A percentile compares a stretch with the other conserved stretches of the same genome.
Conservation (phyloP, 164 flowering plant genomes). For the Magnolia kwangsiensis region DNA sequence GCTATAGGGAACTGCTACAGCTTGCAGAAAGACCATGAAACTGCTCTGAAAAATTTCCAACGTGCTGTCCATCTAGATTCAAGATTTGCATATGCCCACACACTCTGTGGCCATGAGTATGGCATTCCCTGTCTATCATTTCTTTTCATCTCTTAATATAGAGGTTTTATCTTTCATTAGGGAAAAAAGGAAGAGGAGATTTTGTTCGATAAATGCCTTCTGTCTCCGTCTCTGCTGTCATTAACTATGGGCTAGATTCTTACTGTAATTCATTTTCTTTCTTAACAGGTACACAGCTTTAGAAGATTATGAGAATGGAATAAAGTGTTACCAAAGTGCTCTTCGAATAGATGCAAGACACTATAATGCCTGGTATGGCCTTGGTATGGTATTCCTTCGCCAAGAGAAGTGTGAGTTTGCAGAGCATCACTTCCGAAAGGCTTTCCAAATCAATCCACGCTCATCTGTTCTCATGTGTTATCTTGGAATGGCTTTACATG, state of each 20-base stretch:
- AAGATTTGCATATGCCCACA: slow-evolving; percentile 90
- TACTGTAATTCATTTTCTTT: slow-evolving; percentile 6
- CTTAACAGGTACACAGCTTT: slow-evolving; percentile 68
- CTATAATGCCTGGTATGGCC: slow-evolving; percentile 97
- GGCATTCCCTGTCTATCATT: neutral
- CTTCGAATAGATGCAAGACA: slow-evolving; percentile 80
- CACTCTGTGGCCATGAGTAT: slow-evolving; percentile 99
- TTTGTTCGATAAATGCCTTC: neutral
- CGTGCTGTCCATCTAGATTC: slow-evolving; percentile 83
- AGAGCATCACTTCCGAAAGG: slow-evolving; percentile 90
- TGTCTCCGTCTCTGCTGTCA: neutral
- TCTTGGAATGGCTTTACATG: slow-evolving; percentile 91
- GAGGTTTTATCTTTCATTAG: neutral
- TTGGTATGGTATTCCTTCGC: slow-evolving; percentile 88
- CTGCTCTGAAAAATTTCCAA: slow-evolving; percentile 89
- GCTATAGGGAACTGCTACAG: slow-evolving; percentile 98
- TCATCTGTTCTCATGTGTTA: slow-evolving; percentile 96
- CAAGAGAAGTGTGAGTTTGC: slow-evolving; percentile 95
- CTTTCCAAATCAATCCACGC: slow-evolving; percentile 78
- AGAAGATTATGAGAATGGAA: slow-evolving; percentile 94
- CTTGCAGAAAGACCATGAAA: slow-evolving; percentile 98
- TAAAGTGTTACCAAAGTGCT: slow-evolving; percentile 85
- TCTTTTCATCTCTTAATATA: neutral
- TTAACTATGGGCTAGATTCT: slow-evolving; percentile 2
- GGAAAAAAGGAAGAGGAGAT: neutral